Evolutionary conservation across 345 rosid genomes (phyloP).

Genomic region (Microthlaspi erraticum): DNA sequence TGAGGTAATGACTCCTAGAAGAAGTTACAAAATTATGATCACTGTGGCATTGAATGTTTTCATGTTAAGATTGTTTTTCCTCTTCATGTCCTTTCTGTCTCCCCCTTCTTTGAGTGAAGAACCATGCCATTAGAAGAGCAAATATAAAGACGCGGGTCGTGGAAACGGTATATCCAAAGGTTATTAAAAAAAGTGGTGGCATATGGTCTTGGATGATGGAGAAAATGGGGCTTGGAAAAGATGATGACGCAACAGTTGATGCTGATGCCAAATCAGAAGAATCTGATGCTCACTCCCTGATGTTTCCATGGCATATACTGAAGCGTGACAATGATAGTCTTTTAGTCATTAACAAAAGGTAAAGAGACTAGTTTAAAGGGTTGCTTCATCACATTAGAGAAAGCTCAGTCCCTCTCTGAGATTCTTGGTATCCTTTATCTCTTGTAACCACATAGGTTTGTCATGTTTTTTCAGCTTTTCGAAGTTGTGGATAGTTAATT

Average conservation of each 20-base stretch:
- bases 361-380: slow-evolving; percentile 26
- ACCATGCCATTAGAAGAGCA: slow-evolving; percentile 93
- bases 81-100: slow-evolving; percentile 4
- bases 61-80: slow-evolving; percentile 11
- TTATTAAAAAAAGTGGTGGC: slow-evolving; percentile 50
- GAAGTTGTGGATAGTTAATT: slow-evolving; percentile 74
- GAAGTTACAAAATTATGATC: slow-evolving; percentile 26
- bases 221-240: slow-evolving; percentile 61
- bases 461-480: slow-evolving; percentile 68
- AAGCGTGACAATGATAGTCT: slow-evolving; percentile 55
- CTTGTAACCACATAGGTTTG: slow-evolving; percentile 20
- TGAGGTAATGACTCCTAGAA: slow-evolving; percentile 62
- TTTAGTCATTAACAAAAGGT: slow-evolving; percentile 70
- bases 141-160: slow-evolving; percentile 75
- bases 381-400: slow-evolving; percentile 3
- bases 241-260: slow-evolving; percentile 45
- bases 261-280: slow-evolving; percentile 56
- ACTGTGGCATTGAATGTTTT: slow-evolving; percentile 6
- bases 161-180: slow-evolving; percentile 82
- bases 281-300: slow-evolving; percentile 50
- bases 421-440: slow-evolving; percentile 3
- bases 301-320: slow-evolving; percentile 91
- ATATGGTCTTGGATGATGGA: slow-evolving; percentile 75
- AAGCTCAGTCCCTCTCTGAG: slow-evolving; percentile 9
- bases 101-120: slow-evolving; percentile 51